phyloP scores from a whole-genome alignment of 179 eudicot species.

The Corrigiola litoralis region DNA sequence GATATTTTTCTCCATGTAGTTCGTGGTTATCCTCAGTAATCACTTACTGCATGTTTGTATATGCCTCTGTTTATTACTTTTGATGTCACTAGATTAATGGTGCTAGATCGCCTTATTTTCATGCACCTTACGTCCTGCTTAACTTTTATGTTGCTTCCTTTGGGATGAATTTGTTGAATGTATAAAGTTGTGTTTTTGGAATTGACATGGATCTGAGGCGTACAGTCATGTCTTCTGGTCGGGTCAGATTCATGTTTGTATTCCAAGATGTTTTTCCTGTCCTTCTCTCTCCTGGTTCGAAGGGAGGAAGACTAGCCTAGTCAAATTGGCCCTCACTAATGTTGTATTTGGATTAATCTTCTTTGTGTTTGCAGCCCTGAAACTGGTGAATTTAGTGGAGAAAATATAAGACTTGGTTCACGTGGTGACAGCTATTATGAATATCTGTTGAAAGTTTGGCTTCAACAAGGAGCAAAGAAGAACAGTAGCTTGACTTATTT shows the following conservation, averaged over 20 bases:
- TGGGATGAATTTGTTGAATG: too few relatives aligned
- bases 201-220: too few relatives aligned
- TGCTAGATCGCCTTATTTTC: neutral
- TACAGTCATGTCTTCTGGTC: neutral
- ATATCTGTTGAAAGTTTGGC: constrained; percentile 94
- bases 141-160: too few relatives aligned
- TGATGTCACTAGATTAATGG: too few relatives aligned
- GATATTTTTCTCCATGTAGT: neutral
- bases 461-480: constrained; percentile 59
- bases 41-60: neutral
- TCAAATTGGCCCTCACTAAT: neutral
- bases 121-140: neutral
- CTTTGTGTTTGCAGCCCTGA: constrained; percentile 59
- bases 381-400: constrained; percentile 79
- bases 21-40: neutral
- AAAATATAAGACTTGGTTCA: constrained; percentile 89
- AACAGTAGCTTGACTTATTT: constrained; percentile 48
- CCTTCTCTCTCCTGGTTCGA: neutral
- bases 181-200: too few relatives aligned
- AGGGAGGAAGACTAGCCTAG: neutral
- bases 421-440: constrained; percentile 99
- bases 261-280: neutral
- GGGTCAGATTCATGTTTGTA: neutral
- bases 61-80: too few relatives aligned
- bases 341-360: neutral